Conservation (phyloP, 176 grass and related monocot genomes). For the Sorghum bicolor region Sorghum_bicolor_NCBIv3 NC_012871.2:47156501-47157000, state of each 20-base stretch:
- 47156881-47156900: not conserved
- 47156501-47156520: not conserved
- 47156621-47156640: slow-evolving; percentile 96
- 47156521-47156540: not conserved
- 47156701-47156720: slow-evolving; percentile 13
- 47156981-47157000: slow-evolving; percentile 57
- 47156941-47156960: slow-evolving; percentile 41
- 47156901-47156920: not conserved
- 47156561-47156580: not conserved
- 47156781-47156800: not conserved
- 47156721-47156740: slow-evolving; percentile 10
- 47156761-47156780: not conserved
- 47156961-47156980: slow-evolving; percentile 83
- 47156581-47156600: slow-evolving; percentile 45
- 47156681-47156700: slow-evolving; percentile 46
- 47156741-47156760: slow-evolving; percentile 5
- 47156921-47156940: slow-evolving; percentile 10
- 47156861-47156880: not conserved
- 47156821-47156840: not conserved
- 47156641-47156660: slow-evolving; percentile 86
- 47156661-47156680: slow-evolving; percentile 81
- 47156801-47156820: not conserved
- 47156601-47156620: slow-evolving; percentile 86
- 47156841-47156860: not conserved
- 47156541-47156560: not conserved